Percentiles rank a stretch among this genome's conserved stretches.
phyloP scores from a whole-genome alignment of 2,329 filamentous ascomycete genomes.

The Calonectria pseudoreteaudii region DNA sequence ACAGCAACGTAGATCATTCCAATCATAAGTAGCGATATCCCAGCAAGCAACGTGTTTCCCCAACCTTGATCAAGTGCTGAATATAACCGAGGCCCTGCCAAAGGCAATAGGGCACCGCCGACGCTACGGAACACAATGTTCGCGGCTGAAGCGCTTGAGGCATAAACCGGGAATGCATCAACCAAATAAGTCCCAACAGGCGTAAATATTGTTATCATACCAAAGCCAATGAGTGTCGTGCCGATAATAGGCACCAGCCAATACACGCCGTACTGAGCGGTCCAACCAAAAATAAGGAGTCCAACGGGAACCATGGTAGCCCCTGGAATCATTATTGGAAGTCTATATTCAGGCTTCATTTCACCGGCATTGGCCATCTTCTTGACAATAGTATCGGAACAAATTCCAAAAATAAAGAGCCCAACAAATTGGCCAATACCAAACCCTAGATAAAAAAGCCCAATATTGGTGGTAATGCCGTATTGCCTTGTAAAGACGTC shows the following conservation, averaged over 20 bases:
- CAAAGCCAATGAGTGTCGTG: constrained; percentile 53
- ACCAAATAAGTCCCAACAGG: constrained; percentile 54
- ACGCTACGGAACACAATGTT: constrained; percentile 30
- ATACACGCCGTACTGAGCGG: constrained; percentile 58
- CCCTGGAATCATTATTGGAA: constrained; percentile 34
- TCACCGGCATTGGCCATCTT: constrained; percentile 24
- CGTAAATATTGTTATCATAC: constrained; percentile 54
- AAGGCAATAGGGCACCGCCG: constrained; percentile 23
- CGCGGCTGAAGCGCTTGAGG: constrained; percentile 33
- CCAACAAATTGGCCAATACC: constrained; percentile 43
- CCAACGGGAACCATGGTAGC: constrained; percentile 34
- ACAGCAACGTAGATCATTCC: constrained; percentile 21
- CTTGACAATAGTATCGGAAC: constrained; percentile 25
- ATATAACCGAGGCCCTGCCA: constrained; percentile 28
- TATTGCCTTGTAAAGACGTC: constrained; percentile 56
- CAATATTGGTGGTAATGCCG: constrained; percentile 40
- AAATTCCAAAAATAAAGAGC: constrained; percentile 10
- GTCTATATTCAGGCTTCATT: constrained; percentile 34
- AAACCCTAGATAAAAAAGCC: constrained; percentile 62
- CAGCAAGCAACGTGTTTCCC: constrained; percentile 30
- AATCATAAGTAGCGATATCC: constrained; percentile 18
- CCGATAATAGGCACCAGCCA: constrained; percentile 65
- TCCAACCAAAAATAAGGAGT: constrained; percentile 42
- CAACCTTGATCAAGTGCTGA: constrained; percentile 25
- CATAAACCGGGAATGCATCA: constrained; percentile 33